These are phyloP conservation scores for Eimeria brunetti DNA, from an alignment of 169 alveolate species.

Conservation along the genomic window DNA sequence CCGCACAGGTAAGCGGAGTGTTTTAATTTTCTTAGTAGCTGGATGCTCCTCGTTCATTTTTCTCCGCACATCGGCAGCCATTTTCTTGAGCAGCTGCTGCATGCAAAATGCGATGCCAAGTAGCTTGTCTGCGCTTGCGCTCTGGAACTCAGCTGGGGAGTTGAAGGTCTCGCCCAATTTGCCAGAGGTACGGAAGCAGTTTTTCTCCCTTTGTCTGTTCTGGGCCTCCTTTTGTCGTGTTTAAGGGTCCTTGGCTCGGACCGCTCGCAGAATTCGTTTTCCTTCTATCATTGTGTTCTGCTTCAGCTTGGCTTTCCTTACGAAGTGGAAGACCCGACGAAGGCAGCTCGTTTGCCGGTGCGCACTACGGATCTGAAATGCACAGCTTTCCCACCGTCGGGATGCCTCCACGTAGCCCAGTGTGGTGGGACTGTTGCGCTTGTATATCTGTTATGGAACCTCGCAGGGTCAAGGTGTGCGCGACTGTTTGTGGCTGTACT, in stretches of 20 bases:
- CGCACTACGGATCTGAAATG: not conserved
- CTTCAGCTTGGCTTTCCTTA: not conserved
- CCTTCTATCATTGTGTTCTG: not conserved
- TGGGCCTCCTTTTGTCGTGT: not conserved
- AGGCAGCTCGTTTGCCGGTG: not conserved
- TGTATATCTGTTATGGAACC: not conserved
- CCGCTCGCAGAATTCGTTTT: not conserved
- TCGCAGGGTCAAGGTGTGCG: not conserved
- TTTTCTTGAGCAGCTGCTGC: not conserved
- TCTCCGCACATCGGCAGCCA: not conserved
- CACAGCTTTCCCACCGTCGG: not conserved
- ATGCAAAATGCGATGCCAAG: not conserved
- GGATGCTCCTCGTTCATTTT: not conserved
- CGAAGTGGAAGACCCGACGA: not conserved
- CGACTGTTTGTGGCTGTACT: not conserved
- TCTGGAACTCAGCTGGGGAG: not conserved
- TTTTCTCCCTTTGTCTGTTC: not conserved
- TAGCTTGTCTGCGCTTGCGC: not conserved
- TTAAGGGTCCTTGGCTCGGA: not conserved
- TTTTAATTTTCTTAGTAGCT: not conserved
- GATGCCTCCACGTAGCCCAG: not conserved
- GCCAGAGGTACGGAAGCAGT: constrained; percentile 10
- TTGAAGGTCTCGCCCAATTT: not conserved
- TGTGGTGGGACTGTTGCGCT: not conserved
- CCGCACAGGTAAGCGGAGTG: not conserved